These are phyloP conservation scores for Beauveria pseudobassiana DNA, from an alignment of 2,329 filamentous ascomycete species.

Conservation along the genomic window DNA sequence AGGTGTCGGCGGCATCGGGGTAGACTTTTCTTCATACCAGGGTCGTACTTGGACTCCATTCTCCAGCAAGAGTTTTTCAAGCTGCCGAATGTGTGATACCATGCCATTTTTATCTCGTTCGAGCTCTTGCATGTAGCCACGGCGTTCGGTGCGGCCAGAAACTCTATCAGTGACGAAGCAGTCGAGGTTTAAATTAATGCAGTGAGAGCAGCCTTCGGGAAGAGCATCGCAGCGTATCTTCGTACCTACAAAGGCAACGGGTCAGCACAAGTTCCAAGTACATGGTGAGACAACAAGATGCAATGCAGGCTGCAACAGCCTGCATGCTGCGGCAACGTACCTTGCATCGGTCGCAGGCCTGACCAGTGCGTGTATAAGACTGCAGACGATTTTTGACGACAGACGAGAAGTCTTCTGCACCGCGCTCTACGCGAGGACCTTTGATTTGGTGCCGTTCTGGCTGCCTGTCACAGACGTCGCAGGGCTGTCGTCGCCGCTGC, in stretches of 20 bases:
- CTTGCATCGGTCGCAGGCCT: slow-evolving; percentile 15
- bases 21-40: slow-evolving; percentile 33
- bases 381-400: slow-evolving; percentile 49
- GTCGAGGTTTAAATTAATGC: slow-evolving; percentile 65
- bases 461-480: slow-evolving; percentile 11
- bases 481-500: slow-evolving; percentile 25
- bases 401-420: slow-evolving; percentile 44
- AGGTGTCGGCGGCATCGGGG: slow-evolving; percentile 1
- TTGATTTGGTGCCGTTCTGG: slow-evolving; percentile 31
- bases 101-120: slow-evolving; percentile 66
- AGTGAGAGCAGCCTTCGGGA: slow-evolving; percentile 75
- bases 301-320: neutral
- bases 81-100: slow-evolving; percentile 56
- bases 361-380: slow-evolving; percentile 49
- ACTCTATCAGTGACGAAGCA: slow-evolving; percentile 85
- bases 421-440: slow-evolving; percentile 42
- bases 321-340: slow-evolving; percentile 1
- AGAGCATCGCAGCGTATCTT: slow-evolving; percentile 79
- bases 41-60: slow-evolving; percentile 54
- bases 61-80: slow-evolving; percentile 58
- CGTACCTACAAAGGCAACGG: slow-evolving; percentile 46
- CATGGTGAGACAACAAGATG: neutral
- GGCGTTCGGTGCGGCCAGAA: slow-evolving; percentile 68
- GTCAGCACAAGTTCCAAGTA: no score
- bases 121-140: slow-evolving; percentile 71